Conservation (phyloP, 441 rosid species). For the Euphorbia celastroides region DNA sequence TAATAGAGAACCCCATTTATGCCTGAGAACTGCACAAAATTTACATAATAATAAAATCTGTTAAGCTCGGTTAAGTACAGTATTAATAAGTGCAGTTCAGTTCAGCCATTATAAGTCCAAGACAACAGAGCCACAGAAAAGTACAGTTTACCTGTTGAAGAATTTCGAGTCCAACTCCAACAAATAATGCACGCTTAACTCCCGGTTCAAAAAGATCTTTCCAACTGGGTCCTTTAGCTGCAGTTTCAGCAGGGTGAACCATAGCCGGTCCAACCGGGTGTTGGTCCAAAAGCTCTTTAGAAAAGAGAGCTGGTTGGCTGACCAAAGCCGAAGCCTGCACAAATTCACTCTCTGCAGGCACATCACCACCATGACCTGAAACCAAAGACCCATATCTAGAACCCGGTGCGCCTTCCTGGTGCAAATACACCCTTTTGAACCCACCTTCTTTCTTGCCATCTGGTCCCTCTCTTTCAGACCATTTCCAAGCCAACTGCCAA, state of each 20-base stretch:
- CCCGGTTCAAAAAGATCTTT: slow-evolving; percentile 65
- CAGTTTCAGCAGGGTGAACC: slow-evolving; percentile 65
- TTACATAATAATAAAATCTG: no score
- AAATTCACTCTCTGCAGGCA: slow-evolving; percentile 39
- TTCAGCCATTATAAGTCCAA: no score
- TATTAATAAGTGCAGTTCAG: no score
- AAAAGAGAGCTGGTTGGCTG: slow-evolving; percentile 65
- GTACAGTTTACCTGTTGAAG: slow-evolving; percentile 60
- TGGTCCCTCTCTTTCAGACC: slow-evolving; percentile 67
- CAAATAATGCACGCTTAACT: slow-evolving; percentile 65
- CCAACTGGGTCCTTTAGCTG: slow-evolving; percentile 46
- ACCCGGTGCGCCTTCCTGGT: slow-evolving; percentile 60
- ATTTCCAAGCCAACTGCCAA: slow-evolving; percentile 98
- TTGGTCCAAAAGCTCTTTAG: slow-evolving; percentile 53
- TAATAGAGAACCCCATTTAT: slow-evolving; percentile 95
- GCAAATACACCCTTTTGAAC: slow-evolving; percentile 82
- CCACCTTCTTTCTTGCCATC: slow-evolving; percentile 85
- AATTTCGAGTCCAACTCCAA: slow-evolving; percentile 72
- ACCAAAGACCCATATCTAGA: slow-evolving; percentile 56
- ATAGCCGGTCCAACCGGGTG: slow-evolving; percentile 83
- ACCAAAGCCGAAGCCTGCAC: slow-evolving; percentile 77
- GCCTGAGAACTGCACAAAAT: slow-evolving; percentile 66
- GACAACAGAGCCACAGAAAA: no score
- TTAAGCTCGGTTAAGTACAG: no score
- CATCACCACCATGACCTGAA: slow-evolving; percentile 52